A percentile compares a stretch with the other conserved stretches of the same genome.
These are phyloP conservation scores for Diaporthe capsici DNA, from an alignment of 2,329 filamentous ascomycete genomes.

Conservation along the genomic window DNA sequence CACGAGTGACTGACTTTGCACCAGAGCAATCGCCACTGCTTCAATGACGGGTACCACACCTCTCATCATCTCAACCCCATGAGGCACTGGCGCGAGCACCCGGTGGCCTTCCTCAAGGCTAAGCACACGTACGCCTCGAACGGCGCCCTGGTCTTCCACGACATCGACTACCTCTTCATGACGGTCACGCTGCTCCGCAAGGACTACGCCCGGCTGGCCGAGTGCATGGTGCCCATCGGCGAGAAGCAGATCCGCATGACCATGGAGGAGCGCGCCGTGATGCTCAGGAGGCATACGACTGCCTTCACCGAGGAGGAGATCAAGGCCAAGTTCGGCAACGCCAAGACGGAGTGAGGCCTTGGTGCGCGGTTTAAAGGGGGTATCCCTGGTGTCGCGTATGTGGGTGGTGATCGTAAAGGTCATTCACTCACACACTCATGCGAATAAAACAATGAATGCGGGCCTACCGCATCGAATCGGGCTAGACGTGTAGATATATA, in stretches of 20 bases:
- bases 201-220: conserved; percentile 79
- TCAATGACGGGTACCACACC: conserved; percentile 87
- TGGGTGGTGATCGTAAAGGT: neutral
- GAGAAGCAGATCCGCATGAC: conserved; percentile 75
- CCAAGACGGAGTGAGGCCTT: conserved; percentile 32
- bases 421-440: neutral
- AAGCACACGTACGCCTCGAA: conserved; percentile 77
- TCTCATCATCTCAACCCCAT: conserved; percentile 84
- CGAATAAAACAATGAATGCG: neutral
- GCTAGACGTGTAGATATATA: neutral
- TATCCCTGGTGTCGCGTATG: no score
- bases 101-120: conserved; percentile 77
- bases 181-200: conserved; percentile 77
- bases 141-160: conserved; percentile 81
- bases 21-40: conserved; percentile 85
- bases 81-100: conserved; percentile 87
- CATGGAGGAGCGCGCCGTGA: conserved; percentile 71
- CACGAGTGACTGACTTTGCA: conserved; percentile 33
- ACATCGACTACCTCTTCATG: conserved; percentile 86
- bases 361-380: no score
- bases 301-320: conserved; percentile 77
- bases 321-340: conserved; percentile 63
- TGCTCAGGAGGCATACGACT: conserved; percentile 76
- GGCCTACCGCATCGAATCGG: neutral
- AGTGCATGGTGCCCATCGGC: conserved; percentile 81